A percentile compares a stretch with the other conserved stretches of the same genome.
Conservation (phyloP, 164 flowering plant genomes). For the Hamamelis virginiana region DNA sequence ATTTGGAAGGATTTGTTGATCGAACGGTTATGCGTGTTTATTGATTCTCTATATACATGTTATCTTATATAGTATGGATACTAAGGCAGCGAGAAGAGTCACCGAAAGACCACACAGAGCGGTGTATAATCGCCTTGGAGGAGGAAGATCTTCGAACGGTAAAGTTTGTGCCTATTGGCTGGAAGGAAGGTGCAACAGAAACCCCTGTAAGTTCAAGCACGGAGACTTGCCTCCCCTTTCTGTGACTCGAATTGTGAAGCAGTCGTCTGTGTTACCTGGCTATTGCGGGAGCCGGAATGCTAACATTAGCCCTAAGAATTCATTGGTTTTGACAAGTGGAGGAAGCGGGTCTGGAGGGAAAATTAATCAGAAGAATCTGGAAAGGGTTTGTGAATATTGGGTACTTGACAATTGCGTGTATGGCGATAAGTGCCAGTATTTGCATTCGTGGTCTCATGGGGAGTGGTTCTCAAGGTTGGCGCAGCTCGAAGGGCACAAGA, state of each 20-base stretch:
- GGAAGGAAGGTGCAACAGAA: conserved; percentile 17
- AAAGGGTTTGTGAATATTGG: conserved; percentile 28
- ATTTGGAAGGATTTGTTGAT: too few relatives aligned
- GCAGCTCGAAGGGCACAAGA: conserved; percentile 37
- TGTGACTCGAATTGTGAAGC: neutral
- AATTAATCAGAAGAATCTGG: neutral
- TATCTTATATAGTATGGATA: neutral
- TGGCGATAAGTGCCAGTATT: conserved; percentile 34
- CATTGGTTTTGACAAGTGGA: neutral
- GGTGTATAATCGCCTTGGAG: neutral
- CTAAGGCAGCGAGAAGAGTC: neutral
- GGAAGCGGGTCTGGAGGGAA: neutral
- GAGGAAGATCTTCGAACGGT: neutral
- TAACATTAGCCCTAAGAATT: neutral
- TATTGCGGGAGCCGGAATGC: too few relatives aligned
- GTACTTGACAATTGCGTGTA: conserved; percentile 26
- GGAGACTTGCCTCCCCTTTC: neutral
- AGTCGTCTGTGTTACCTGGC: neutral
- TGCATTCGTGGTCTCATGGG: conserved; percentile 42
- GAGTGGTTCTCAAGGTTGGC: conserved; percentile 31
- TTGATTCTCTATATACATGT: neutral
- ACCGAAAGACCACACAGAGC: neutral
- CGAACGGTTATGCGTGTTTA: neutral
- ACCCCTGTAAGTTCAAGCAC: conserved; percentile 14
- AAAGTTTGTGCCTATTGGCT: conserved; percentile 13